Base-by-base conservation (phyloP, 495 filamentous ascomycete genomes). In the Tuber melanosporum region DNA sequence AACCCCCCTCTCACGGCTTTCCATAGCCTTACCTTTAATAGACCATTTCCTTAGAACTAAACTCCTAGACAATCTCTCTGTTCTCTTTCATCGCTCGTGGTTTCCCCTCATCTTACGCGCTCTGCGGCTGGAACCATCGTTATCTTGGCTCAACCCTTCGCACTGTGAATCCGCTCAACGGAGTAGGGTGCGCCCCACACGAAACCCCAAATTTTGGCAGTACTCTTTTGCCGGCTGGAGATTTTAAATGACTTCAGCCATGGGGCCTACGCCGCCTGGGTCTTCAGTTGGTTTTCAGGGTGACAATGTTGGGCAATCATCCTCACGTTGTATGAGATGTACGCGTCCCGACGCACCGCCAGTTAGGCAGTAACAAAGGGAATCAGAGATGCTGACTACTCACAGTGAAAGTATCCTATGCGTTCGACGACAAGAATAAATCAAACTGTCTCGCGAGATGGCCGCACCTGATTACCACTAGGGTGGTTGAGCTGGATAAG, bases 351-450 rank as follows among this genome's bases (percentile, higher is more conserved):
- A 46, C 74, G 42, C 17, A 71, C 26, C 46, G 26, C 20, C 41
- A 70, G 26, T 42, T 77, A 39, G 79, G 49, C 62, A 76, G 77
- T 80, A 47, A 70, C 77, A 36, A 70, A 73, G 32, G 26, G 26
- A 36, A 36, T 1, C 57, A 36, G 57, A 46, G 45, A 79, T 39
- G 73, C 78, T 80, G 74, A 80, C 73, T 70, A 62, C 41, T 62
- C 12, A 75, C 83, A 93, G 92, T 98, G 85, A 98, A 99, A 87
- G 93, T 99, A 42, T 91, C 95, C 62, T 99, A 99, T 85, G 96
- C 94, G 36, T 98, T 98, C 85, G 94, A 98, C 82, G 91, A 93
- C 81, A 91, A 93, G 70, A 91, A 89, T 84, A 93, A 94, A 84
- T 92, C 94, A 41, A 93, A 95, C 83, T 98, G 95, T 85, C 86